These are phyloP conservation scores for Colletotrichum sp. DNA, from an alignment of 2,329 filamentous ascomycete species.

Conservation along the genomic window DNA sequence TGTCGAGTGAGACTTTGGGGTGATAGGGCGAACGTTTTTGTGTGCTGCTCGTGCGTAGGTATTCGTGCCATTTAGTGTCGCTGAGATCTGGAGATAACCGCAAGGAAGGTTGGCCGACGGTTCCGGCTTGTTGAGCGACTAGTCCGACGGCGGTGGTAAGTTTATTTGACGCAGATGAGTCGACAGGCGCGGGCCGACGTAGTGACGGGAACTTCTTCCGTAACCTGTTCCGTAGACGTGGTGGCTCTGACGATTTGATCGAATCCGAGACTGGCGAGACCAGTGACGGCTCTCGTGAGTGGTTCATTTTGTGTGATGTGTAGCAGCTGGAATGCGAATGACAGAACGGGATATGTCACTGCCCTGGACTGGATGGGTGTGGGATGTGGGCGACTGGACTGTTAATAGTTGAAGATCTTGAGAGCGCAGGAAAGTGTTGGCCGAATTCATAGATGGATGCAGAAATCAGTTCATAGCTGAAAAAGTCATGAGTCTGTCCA, in stretches of 20 bases:
- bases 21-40: constrained; percentile 23
- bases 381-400: not conserved
- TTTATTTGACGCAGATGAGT: constrained; percentile 26
- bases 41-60: constrained; percentile 29
- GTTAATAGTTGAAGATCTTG: not conserved
- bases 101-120: constrained; percentile 17
- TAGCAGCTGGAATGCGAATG: not conserved
- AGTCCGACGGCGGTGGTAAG: constrained; percentile 8
- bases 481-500: not conserved
- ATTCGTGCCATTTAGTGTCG: constrained; percentile 36
- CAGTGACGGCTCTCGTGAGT: constrained; percentile 24
- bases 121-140: constrained; percentile 16
- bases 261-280: constrained; percentile 15
- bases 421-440: not conserved
- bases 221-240: constrained; percentile 28
- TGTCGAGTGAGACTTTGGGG: constrained; percentile 23
- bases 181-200: constrained; percentile 28
- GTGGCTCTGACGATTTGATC: constrained; percentile 19
- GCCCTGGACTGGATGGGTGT: not conserved
- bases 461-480: not conserved
- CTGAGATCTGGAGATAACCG: constrained; percentile 35
- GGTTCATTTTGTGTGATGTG: constrained; percentile 23
- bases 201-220: constrained; percentile 31
- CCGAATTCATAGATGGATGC: not conserved
- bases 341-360: not conserved